Base-by-base conservation (phyloP, 108 stramenopile species). In the Nannochloropsis salina region DNA sequence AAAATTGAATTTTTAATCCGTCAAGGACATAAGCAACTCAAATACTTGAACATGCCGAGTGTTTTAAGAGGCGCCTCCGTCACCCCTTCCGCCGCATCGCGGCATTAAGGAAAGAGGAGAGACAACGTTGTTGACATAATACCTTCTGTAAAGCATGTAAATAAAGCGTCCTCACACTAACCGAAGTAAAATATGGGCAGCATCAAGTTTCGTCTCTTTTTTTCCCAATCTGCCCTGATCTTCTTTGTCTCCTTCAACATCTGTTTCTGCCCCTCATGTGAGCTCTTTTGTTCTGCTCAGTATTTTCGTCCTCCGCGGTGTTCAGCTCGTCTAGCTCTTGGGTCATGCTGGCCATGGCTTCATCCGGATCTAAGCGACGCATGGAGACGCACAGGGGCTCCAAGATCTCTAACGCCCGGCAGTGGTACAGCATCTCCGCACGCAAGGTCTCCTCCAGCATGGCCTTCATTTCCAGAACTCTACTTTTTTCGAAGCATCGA, bases 401-500 rank as follows among this genome's bases (percentile, higher is more conserved):
- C 61, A 74, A 8, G 4, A 74, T 74, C 2, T 74, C 61, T n/a
- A 74, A 74, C 2, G 61, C 61, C 61, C 61, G 61, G 6, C 61
- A 74, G 2, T 74, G 61, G 61, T 74, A 74, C 4, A 74, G 61
- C 61, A 74, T 74, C 61, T 74, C 61, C n/a, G 61, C 61, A 15
- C 61, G 61, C n/a, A 74, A 74, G 15, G 61, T 6, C 61, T 74
- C 61, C 61, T 74, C 61, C 15, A 74, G 61, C 61, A 74, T 74
- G n/a, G 61, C 61, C 61, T 74, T 74, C 61, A 74, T 74, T 74
- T 74, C 61, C 8, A 74, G 4, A 15, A 74, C 61, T n/a, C 61
- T 74, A 74, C 61, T 74, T n/a, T 74, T 74, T n/a, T 74, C 61
- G 61, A 74, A 74, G n/a, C 61, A 74, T n/a, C 61, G 61, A 74